These are phyloP conservation scores for Phytophthora tubulina DNA, from an alignment of 352 stramenopile genomes.

Conservation along the genomic window DNA sequence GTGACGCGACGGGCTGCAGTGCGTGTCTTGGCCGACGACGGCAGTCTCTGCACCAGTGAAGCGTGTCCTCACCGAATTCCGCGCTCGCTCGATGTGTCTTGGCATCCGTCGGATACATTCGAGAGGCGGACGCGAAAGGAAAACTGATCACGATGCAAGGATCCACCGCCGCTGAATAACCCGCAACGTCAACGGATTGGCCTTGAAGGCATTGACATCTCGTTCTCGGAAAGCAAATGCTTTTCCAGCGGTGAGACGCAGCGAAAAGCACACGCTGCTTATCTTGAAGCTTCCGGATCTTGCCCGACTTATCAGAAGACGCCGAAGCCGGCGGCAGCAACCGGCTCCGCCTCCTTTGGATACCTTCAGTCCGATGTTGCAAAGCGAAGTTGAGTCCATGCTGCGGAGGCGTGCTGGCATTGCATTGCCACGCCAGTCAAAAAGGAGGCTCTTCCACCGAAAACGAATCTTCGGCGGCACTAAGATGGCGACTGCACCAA, in stretches of 20 bases:
- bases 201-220: neutral
- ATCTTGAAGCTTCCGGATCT: slow-evolving; percentile 40
- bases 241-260: slow-evolving; percentile 41
- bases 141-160: slow-evolving; percentile 40
- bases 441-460: slow-evolving; percentile 10
- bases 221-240: slow-evolving; percentile 41
- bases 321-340: neutral
- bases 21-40: slow-evolving; percentile 34
- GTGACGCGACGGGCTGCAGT: slow-evolving; percentile 33
- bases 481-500: slow-evolving; percentile 10
- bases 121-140: slow-evolving; percentile 27
- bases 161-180: neutral
- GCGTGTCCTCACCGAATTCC: slow-evolving; percentile 31
- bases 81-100: slow-evolving; percentile 24
- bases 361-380: slow-evolving; percentile 30
- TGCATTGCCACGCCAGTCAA: neutral
- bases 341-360: slow-evolving; percentile 4
- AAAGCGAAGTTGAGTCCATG: slow-evolving; percentile 13
- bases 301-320: slow-evolving; percentile 28
- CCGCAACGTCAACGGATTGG: slow-evolving; percentile 23
- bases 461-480: slow-evolving; percentile 2
- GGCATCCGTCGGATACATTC: slow-evolving; percentile 17
- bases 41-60: slow-evolving; percentile 33
- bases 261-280: slow-evolving; percentile 18
- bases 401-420: slow-evolving; percentile 1